These are phyloP conservation scores for Mycena kentingensis DNA, from an alignment of 768 basidiomycete genomes.

Conservation along the genomic window DNA sequence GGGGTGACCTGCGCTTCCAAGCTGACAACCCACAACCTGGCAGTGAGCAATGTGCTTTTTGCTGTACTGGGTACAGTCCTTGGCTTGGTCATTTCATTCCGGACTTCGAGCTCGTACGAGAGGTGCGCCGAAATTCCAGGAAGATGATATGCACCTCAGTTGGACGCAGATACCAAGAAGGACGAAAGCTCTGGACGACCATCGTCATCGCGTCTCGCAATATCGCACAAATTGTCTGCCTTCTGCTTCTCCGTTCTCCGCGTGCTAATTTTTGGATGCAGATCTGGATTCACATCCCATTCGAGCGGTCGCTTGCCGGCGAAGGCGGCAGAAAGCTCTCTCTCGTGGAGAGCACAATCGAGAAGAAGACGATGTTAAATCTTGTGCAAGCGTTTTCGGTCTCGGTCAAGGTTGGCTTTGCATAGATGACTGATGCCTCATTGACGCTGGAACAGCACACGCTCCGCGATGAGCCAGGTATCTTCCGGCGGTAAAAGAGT, in stretches of 20 bases:
- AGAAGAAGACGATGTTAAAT: slow-evolving; percentile 78
- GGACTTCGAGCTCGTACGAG: slow-evolving; percentile 72
- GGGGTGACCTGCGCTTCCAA: slow-evolving; percentile 61
- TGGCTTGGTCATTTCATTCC: slow-evolving; percentile 71
- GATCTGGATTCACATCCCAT: slow-evolving; percentile 61
- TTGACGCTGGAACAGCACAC: slow-evolving; percentile 45
- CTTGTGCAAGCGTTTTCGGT: slow-evolving; percentile 70
- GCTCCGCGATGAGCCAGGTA: slow-evolving; percentile 67
- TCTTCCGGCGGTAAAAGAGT: too few species aligned
- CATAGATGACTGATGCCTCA: background rate
- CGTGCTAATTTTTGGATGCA: slow-evolving; percentile 18
- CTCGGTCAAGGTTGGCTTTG: slow-evolving; percentile 54
- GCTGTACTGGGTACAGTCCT: slow-evolving; percentile 76
- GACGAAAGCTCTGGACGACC: slow-evolving; percentile 64
- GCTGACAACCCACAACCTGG: slow-evolving; percentile 49
- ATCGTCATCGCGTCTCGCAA: slow-evolving; percentile 20
- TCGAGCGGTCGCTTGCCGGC: slow-evolving; percentile 42
- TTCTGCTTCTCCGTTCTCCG: background rate
- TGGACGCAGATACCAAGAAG: slow-evolving; percentile 58
- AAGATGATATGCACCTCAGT: background rate
- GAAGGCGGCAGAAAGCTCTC: slow-evolving; percentile 34
- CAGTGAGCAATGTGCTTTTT: slow-evolving; percentile 55
- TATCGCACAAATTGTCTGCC: slow-evolving; percentile 18
- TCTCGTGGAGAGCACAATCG: slow-evolving; percentile 53
- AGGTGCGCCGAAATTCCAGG: slow-evolving; percentile 45